A percentile compares a stretch with the other conserved stretches of the same genome.
phyloP scores from a whole-genome alignment of 2,329 filamentous ascomycete genomes.

The Verticillium isaacii region DNA sequence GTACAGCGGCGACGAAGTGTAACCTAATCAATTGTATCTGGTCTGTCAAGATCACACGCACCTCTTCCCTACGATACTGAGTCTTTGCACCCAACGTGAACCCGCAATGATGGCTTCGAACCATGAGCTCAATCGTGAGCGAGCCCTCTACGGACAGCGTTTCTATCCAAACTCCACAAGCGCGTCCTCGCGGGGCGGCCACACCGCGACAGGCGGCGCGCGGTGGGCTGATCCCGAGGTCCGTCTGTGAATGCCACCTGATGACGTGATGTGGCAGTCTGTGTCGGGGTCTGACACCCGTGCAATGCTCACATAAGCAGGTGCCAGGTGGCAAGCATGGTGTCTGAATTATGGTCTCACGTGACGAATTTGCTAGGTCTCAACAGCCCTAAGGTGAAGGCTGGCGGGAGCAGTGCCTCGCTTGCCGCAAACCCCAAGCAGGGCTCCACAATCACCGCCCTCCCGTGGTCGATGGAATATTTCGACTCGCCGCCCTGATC shows the following conservation, averaged over 20 bases:
- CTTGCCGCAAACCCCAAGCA: slow-evolving; percentile 21
- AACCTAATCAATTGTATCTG: neutral
- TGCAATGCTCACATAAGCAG: neutral
- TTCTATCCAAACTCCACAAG: neutral
- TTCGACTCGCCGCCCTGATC: slow-evolving; percentile 15
- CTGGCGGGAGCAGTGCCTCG: slow-evolving; percentile 16
- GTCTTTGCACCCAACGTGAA: neutral
- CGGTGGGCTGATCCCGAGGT: neutral
- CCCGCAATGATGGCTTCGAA: too few species aligned
- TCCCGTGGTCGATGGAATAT: slow-evolving; percentile 18
- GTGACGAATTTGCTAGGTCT: neutral
- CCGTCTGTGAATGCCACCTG: neutral
- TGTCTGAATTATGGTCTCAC: neutral
- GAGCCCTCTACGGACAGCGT: neutral
- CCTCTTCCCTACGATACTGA: neutral
- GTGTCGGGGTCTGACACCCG: neutral
- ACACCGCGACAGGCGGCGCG: neutral
- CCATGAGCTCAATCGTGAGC: too few species aligned
- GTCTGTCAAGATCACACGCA: neutral
- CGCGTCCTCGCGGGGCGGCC: neutral
- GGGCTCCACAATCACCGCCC: slow-evolving; percentile 5
- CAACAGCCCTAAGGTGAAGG: neutral
- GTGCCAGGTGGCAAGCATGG: neutral
- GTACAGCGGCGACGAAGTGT: neutral
- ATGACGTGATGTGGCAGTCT: neutral